A percentile compares a stretch with the other conserved stretches of the same genome.
These are phyloP conservation scores for Pythium sukuiense DNA, from an alignment of 352 stramenopile species.

Conservation along the genomic window DNA sequence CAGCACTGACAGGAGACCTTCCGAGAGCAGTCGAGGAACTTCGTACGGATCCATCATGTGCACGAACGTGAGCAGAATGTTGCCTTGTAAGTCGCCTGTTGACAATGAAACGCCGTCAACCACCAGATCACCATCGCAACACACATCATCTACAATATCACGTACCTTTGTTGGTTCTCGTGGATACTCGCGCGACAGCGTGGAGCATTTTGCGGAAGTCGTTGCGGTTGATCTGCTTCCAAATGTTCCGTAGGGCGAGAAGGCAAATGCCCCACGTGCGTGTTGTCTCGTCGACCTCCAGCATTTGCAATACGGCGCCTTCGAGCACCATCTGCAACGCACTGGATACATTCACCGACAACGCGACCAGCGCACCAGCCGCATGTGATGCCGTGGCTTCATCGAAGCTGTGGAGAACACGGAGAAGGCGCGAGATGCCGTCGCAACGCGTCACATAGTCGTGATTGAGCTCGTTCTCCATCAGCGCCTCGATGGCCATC, in stretches of 20 bases:
- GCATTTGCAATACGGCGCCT: conserved; percentile 86
- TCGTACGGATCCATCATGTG: conserved; percentile 88
- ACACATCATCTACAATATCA: background rate
- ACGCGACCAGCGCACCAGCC: conserved; percentile 69
- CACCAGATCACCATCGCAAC: background rate
- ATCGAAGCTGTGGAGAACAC: conserved; percentile 67
- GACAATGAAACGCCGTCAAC: background rate
- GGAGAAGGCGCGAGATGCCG: conserved; percentile 68
- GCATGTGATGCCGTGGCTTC: conserved; percentile 69
- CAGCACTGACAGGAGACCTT: conserved; percentile 77
- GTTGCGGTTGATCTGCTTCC: conserved; percentile 85
- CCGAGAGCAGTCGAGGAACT: conserved; percentile 66
- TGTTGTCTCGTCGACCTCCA: conserved; percentile 79
- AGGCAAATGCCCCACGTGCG: conserved; percentile 81
- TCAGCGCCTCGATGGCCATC: conserved; percentile 77
- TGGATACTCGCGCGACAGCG: conserved; percentile 76
- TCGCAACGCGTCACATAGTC: conserved; percentile 80
- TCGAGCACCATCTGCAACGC: conserved; percentile 88
- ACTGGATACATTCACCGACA: conserved; percentile 77
- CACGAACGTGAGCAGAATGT: conserved; percentile 87
- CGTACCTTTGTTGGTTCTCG: conserved; percentile 72
- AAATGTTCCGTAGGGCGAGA: conserved; percentile 84
- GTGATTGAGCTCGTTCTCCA: conserved; percentile 84
- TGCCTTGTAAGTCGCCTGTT: conserved; percentile 74
- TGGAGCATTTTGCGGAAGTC: conserved; percentile 88